Conservation (phyloP, 768 basidiomycete genomes). For the Candolleomyces eurysporus region DNA sequence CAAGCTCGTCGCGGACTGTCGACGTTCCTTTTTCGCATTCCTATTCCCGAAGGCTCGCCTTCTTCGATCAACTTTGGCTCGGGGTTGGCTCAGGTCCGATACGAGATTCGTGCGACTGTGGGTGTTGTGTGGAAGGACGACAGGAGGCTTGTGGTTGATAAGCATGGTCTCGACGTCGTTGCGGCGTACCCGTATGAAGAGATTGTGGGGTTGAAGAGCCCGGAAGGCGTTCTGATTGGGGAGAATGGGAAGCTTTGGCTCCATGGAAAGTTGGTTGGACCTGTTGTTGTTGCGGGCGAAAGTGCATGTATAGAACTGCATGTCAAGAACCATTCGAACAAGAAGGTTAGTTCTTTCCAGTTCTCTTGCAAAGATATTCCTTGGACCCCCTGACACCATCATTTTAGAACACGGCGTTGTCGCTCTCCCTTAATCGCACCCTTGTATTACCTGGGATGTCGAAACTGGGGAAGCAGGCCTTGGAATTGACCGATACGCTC, state of each 20-base stretch:
- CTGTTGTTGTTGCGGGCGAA: constrained; percentile 63
- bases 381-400: constrained; percentile 2
- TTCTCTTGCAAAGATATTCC: not conserved
- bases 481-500: constrained; percentile 67
- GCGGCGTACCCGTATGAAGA: constrained; percentile 46
- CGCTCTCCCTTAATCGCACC: constrained; percentile 57
- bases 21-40: constrained; percentile 79
- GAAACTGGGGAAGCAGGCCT: constrained; percentile 39
- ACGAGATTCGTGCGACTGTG: constrained; percentile 71
- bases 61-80: constrained; percentile 70
- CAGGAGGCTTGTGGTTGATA: constrained; percentile 62
- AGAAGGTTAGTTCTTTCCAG: constrained; percentile 53
- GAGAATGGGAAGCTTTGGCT: constrained; percentile 82
- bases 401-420: constrained; percentile 64
- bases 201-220: constrained; percentile 35
- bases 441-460: constrained; percentile 52
- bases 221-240: constrained; percentile 62
- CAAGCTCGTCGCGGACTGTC: constrained; percentile 75
- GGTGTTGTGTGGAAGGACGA: constrained; percentile 78
- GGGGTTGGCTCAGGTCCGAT: constrained; percentile 65
- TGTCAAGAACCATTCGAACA: constrained; percentile 78
- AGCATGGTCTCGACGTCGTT: constrained; percentile 60
- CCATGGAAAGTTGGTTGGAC: constrained; percentile 64
- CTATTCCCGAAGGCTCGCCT: constrained; percentile 64
- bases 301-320: constrained; percentile 72